Evolutionary conservation across 306 rosid genomes (phyloP), one percentile per base, ranked within the genome.

Genomic region (Casuarina glauca): DNA sequence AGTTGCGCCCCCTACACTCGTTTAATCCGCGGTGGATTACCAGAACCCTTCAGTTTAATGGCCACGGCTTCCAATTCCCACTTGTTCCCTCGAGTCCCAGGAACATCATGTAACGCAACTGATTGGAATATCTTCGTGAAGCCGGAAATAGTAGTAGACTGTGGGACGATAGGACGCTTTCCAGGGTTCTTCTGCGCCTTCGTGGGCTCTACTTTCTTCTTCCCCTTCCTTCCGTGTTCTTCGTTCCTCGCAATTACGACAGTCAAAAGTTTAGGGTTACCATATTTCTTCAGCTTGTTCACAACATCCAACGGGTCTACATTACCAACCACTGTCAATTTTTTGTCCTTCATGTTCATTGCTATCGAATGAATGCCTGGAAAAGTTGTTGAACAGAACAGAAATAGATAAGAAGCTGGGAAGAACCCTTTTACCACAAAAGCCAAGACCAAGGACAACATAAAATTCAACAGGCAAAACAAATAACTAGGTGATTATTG

Each of bases 271-370:
- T 94, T 93, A 5, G 92, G 20, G 76, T 35, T 62, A 94, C 97
- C 92, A 50, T 51, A 13, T 77, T 92, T 94, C 76, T 95, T 81
- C n/a, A 92, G 36, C 55, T 92, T 94, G 69, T 69, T 82, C 6
- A 84, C 95, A 19, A 90, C 77, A 1, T 70, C 26, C 3, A 92
- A 91, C 0, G 97, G 97, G 72, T 94, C 97, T 51, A 87, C 75
- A 4, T 74, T 78, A 2, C 97, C 98, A 26, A 85, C 70, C 20
- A 94, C 92, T 0, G 97, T 94, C 51, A 94, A 38, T 45, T 92
- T 94, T 84, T 75, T 84, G n/a, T 90, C 97, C 50, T 92, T 94
- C 97, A 94, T 90, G 83, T 94, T 90, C 97, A 90, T 81, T 15
- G 90, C 84, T 51, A 94, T 87, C 3, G 97, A 90, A 53, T 94